phyloP scores from a whole-genome alignment of 257 asterid genomes.

The Solanum pennellii region DNA sequence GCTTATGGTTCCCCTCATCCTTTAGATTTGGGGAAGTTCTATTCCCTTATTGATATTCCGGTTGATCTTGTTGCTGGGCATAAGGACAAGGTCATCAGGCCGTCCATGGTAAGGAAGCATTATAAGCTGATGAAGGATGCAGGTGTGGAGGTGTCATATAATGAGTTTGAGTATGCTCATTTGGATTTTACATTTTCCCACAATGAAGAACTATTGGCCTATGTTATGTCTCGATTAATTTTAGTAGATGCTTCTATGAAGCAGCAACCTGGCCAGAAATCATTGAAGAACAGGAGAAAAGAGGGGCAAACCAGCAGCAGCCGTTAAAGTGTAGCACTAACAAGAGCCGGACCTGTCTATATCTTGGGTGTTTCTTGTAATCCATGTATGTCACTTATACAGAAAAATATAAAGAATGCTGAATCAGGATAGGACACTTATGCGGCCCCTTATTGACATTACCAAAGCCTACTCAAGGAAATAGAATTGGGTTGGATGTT shows the following conservation, averaged over 20 bases:
- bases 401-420: not conserved
- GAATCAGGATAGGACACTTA: not conserved
- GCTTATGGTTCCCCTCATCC: conserved; percentile 71
- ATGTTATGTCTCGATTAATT: conserved; percentile 76
- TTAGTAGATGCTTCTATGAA: conserved; percentile 47
- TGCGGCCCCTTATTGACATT: not conserved
- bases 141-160: conserved; percentile 64
- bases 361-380: not conserved
- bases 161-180: conserved; percentile 92
- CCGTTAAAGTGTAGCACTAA: not conserved
- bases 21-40: conserved; percentile 64
- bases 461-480: not conserved
- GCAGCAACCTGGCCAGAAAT: conserved; percentile 16
- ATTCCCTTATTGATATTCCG: conserved; percentile 62
- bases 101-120: conserved; percentile 85
- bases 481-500: not conserved
- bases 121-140: conserved; percentile 71
- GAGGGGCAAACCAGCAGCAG: not conserved
- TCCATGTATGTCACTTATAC: not conserved
- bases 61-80: conserved; percentile 89
- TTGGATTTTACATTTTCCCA: conserved; percentile 95
- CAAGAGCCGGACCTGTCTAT: not conserved
- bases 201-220: conserved; percentile 70
- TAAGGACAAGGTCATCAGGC: conserved; percentile 73
- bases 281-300: conserved; percentile 9